Base-by-base conservation (phyloP, 2,329 filamentous ascomycete genomes). In the Emergomyces orientalis region DNA sequence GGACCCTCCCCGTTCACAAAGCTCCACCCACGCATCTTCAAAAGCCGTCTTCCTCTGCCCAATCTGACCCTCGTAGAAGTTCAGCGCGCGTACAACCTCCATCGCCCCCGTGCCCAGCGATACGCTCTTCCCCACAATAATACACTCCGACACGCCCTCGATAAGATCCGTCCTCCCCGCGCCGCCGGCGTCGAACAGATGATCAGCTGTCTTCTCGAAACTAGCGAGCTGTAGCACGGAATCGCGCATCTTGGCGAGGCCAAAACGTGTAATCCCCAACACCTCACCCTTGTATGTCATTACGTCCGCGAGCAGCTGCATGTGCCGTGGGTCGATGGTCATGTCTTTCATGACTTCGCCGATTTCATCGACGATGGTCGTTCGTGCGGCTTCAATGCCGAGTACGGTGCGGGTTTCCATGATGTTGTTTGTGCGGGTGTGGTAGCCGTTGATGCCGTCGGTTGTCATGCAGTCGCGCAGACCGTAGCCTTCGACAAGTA, bases 231-330 rank as follows among this genome's bases (percentile, higher is more conserved):
- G 94, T 62, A 99, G 80, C 13, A 97, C 94, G 19, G 86, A 90
- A 75, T 99, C 94, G 60, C 94, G 84, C 88, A 96, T 97, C 81
- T 97, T 99, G 63, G 91, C 89, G 32, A 99, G 82, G 60, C 94
- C 94, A 75, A 97, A 97, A 39, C 94, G 88, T 2, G 94, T 99
- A 73, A 99, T 99, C 60, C 94, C 94, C 22, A 97, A 83, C 0
- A 99, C 90, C 69, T 97, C 93, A 59, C 94, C 94, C 79, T 97
- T 97, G 82, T 93, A 97, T 0, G 94, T 97, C 94, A 99, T 99
- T 61, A 97, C 92, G 71, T 99, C 94, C 13, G 94, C 93, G 1
- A 99, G 85, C 22, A 99, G 84, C 74, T 97, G 89, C 91, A 99
- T 97, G 78, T 99, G 94, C 62, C 94, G 89, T 54, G 92, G 93